phyloP scores from a whole-genome alignment of 768 basidiomycete species.

The Tricholoma furcatifolium region DNA sequence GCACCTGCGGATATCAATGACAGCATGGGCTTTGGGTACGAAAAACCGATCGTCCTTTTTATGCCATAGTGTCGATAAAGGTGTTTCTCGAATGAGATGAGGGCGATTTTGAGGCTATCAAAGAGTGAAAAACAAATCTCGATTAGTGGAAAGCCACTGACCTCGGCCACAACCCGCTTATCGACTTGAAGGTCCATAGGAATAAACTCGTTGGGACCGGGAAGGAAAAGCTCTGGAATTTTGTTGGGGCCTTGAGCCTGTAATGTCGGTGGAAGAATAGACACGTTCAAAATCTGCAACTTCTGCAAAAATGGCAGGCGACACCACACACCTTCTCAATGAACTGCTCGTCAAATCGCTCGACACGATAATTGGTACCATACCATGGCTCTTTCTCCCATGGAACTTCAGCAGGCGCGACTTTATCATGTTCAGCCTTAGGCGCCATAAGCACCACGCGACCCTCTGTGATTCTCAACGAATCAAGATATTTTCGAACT shows the following conservation, averaged over 20 bases:
- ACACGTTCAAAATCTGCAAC: constrained; percentile 1
- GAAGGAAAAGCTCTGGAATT: constrained; percentile 71
- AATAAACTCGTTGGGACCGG: constrained; percentile 87
- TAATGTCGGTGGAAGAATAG: not conserved
- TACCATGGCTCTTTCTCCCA: constrained; percentile 92
- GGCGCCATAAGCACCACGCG: constrained; percentile 81
- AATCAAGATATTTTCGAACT: constrained; percentile 60
- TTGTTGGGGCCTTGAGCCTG: constrained; percentile 67
- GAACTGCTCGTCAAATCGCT: constrained; percentile 64
- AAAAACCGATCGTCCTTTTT: constrained; percentile 98
- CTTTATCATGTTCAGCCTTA: constrained; percentile 56
- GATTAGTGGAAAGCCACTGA: constrained; percentile 20
- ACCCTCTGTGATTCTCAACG: constrained; percentile 55
- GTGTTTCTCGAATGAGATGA: constrained; percentile 68
- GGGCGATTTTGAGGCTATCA: constrained; percentile 73
- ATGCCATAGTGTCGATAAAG: constrained; percentile 81
- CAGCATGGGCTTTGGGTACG: constrained; percentile 83
- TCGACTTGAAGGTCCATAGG: constrained; percentile 84
- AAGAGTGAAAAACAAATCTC: constrained; percentile 7
- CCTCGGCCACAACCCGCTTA: constrained; percentile 66
- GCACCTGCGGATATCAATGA: constrained; percentile 76
- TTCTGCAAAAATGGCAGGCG: not conserved
- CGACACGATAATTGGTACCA: constrained; percentile 83
- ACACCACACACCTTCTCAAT: constrained; percentile 44
- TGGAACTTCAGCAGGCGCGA: constrained; percentile 36